Conservation (phyloP, 371 early-diverging fungal genomes). For the Choanephora cucurbitarum region DNA sequence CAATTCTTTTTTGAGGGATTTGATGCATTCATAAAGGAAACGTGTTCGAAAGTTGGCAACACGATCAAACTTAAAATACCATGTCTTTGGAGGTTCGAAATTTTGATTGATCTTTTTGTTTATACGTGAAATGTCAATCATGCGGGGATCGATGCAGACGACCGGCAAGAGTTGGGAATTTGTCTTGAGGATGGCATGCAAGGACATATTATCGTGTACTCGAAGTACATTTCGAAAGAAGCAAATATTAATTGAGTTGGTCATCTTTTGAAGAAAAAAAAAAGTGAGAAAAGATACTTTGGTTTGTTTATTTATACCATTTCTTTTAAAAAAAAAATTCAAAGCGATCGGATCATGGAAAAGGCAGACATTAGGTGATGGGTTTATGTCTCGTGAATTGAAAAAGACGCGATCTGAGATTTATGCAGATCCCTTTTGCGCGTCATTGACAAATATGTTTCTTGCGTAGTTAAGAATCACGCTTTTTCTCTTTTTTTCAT, state of each 20-base stretch:
- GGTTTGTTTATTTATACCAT: not conserved
- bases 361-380: not conserved
- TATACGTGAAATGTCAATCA: conserved; percentile 22
- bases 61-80: conserved; percentile 32
- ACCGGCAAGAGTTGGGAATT: conserved; percentile 17
- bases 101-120: not conserved
- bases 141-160: conserved; percentile 31
- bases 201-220: conserved; percentile 35
- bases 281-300: not conserved
- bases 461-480: not conserved
- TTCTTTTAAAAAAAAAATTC: not conserved
- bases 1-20: conserved; percentile 22
- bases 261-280: not conserved
- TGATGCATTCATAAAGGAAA: conserved; percentile 25
- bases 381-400: not conserved
- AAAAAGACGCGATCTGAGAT: not conserved
- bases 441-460: not conserved
- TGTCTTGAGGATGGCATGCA: conserved; percentile 11
- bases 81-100: conserved; percentile 23
- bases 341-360: not conserved
- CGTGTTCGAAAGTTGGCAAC: conserved; percentile 19
- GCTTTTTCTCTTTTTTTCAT: too few species aligned
- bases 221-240: conserved; percentile 41
- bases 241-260: conserved; percentile 24
- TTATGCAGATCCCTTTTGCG: too few species aligned